Evolutionary conservation across 371 early-diverging fungal species (phyloP), one percentile per base, ranked within the genome.

Genomic region (Mortierella sp.): DNA sequence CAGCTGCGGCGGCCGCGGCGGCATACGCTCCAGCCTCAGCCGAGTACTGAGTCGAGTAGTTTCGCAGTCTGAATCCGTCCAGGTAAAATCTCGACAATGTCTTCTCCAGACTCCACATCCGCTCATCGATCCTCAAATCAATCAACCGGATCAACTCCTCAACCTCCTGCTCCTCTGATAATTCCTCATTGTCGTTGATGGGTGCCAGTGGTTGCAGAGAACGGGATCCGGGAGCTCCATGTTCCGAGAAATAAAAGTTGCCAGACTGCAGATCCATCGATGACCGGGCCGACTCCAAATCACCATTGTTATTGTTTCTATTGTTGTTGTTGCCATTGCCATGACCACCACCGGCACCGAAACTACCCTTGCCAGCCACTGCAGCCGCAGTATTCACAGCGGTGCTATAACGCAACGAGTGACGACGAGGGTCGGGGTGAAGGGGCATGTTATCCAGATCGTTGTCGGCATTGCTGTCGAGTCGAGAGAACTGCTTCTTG

Each of bases 21-120:
- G n/a, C 9, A 44, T 3, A 19, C 26, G 31, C 22, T 48, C 53
- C 19, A n/a, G 29, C 29, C 66, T 41, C 22, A 40, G 39, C 47
- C 24, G 61, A 5, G 19, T 58, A 61, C 13, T 66, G 63, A 11
- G 64, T n/a, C 24, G 80, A 76, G 31, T 80, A 80, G 24, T 80
- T 68, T 11, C 80, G 76, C 13, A 80, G 63, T 37, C 80, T 68
- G 67, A 80, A 80, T 19, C 80, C 80, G 34, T 80, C 80, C n/a
- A 80, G 64, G 69, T 80, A 80, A 41, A 70, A 80, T 64, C 80
- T 67, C 9, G 80, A 52, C 31, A 80, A 37, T 8, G 80, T 80
- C 52, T 45, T 64, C 48, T 80, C 80, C 39, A 80, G 29, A 66
- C 76, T 80, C 80, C 80, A 80, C 80, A 80, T 80, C 53, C 76